Evolutionary conservation across 306 rosid species (phyloP).

Genomic region (Gillenia trifoliata): DNA sequence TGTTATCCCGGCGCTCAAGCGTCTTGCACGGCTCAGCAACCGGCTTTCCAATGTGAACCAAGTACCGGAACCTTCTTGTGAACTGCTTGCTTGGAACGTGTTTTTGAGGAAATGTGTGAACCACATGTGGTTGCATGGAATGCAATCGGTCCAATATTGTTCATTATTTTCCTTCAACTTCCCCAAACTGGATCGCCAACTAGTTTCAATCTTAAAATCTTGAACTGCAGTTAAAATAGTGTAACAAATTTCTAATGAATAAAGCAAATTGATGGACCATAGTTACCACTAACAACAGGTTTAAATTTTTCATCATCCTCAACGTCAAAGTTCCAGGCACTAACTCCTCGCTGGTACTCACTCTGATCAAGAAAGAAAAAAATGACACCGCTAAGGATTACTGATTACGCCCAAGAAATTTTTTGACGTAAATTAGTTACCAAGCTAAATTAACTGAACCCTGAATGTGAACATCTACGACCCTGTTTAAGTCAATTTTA

Average conservation of each 20-base stretch:
- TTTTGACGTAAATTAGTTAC: neutral
- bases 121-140: too few species aligned
- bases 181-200: constrained; percentile 37
- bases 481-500: neutral
- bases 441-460: neutral
- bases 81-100: too few species aligned
- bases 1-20: too few species aligned
- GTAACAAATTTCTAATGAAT: neutral
- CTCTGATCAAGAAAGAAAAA: constrained; percentile 50
- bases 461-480: neutral
- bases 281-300: constrained; percentile 11
- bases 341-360: constrained; percentile 97
- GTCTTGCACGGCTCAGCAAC: too few species aligned
- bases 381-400: neutral
- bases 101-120: too few species aligned
- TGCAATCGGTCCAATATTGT: constrained; percentile 32
- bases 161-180: constrained; percentile 44
- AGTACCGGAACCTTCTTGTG: too few species aligned
- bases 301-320: constrained; percentile 67
- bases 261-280: constrained; percentile 28
- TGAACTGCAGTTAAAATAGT: neutral
- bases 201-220: constrained; percentile 40
- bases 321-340: constrained; percentile 97
- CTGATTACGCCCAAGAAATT: neutral
- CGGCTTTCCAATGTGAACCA: too few species aligned